A percentile compares a stretch with the other conserved stretches of the same genome.
Evolutionary conservation across 1,284 basidiomycete species (phyloP).

Genomic region (Ceratobasidium sp.): DNA sequence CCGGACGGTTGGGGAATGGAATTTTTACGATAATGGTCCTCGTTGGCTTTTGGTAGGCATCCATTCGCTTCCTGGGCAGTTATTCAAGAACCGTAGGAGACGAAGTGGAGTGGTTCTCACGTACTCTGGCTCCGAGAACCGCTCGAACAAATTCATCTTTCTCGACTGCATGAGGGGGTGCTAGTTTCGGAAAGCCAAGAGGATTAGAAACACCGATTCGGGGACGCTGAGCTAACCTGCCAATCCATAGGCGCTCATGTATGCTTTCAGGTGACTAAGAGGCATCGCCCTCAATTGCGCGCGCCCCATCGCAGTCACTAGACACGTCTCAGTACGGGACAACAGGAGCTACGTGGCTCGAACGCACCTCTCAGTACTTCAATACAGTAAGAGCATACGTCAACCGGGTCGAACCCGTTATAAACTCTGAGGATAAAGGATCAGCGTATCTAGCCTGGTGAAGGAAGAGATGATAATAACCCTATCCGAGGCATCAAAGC

Average conservation of each 20-base stretch:
- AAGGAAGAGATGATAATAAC: slow-evolving; percentile 2
- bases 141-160: slow-evolving; percentile 36
- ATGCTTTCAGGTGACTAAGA: slow-evolving; percentile 34
- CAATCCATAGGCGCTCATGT: slow-evolving; percentile 31
- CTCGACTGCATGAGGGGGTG: slow-evolving; percentile 30
- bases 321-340: background rate
- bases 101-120: background rate
- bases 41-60: slow-evolving; percentile 25
- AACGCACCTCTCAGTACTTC: slow-evolving; percentile 31
- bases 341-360: background rate
- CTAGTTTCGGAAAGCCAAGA: background rate
- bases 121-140: slow-evolving; percentile 17
- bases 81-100: background rate
- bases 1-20: slow-evolving; percentile 30
- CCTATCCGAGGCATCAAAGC: slow-evolving; percentile 37
- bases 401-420: slow-evolving; percentile 36
- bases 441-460: background rate
- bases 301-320: slow-evolving; percentile 31
- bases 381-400: slow-evolving; percentile 37
- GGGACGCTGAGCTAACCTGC: background rate
- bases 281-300: slow-evolving; percentile 19
- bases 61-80: slow-evolving; percentile 20
- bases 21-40: slow-evolving; percentile 23
- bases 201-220: background rate
- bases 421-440: slow-evolving; percentile 17